Percentiles rank a stretch among this genome's conserved stretches.
Evolutionary conservation across 352 stramenopile species (phyloP).

Genomic region (Phytophthora agathidicida): DNA sequence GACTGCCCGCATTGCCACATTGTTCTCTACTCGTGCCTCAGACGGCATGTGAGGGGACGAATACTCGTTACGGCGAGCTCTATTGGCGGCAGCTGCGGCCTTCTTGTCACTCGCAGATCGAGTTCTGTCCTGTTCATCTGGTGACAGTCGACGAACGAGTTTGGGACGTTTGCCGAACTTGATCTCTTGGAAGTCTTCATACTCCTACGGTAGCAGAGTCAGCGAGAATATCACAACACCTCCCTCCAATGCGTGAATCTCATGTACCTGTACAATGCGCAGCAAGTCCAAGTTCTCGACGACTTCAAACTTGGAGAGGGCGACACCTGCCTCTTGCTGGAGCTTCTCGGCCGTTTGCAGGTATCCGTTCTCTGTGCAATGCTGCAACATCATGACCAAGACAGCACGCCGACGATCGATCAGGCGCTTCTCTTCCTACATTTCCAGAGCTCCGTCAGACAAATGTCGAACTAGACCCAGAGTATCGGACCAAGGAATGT

Average conservation of each 20-base stretch:
- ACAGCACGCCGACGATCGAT: constrained; percentile 89
- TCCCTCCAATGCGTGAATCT: neutral
- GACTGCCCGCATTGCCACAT: constrained; percentile 64
- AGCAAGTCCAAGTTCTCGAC: constrained; percentile 93
- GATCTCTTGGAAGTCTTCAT: constrained; percentile 93
- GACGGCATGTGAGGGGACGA: constrained; percentile 74
- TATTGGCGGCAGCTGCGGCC: constrained; percentile 55
- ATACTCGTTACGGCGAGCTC: constrained; percentile 78
- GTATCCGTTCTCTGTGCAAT: constrained; percentile 89
- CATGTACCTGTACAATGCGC: constrained; percentile 74
- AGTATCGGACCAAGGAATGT: constrained; percentile 3
- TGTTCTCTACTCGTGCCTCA: constrained; percentile 84
- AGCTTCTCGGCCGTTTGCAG: constrained; percentile 85
- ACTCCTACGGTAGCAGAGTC: constrained; percentile 64
- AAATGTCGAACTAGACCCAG: no score
- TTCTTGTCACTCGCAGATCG: constrained; percentile 65
- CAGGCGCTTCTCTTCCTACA: constrained; percentile 84
- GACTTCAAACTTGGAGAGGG: constrained; percentile 90
- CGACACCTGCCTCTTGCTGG: constrained; percentile 84
- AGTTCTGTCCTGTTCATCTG: constrained; percentile 63
- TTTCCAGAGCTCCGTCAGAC: constrained; percentile 1
- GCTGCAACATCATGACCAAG: constrained; percentile 85
- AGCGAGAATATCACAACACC: neutral
- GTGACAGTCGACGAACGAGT: constrained; percentile 70
- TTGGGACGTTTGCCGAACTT: constrained; percentile 92